Evolutionary conservation across 1,284 basidiomycete genomes (phyloP).

Genomic region (Grifola frondosa): DNA sequence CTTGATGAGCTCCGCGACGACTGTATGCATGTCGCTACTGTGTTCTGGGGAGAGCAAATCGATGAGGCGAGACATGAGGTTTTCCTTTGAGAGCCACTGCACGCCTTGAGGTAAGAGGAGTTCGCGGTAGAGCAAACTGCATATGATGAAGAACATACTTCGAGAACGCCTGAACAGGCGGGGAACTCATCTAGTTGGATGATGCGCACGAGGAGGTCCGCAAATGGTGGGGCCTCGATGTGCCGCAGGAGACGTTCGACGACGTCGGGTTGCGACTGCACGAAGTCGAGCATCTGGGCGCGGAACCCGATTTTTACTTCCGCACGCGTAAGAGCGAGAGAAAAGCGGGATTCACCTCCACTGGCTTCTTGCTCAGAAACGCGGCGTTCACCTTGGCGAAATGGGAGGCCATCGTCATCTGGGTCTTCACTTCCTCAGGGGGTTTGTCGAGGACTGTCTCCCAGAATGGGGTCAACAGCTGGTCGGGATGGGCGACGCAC

Average conservation of each 20-base stretch:
- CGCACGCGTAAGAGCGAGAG: constrained; percentile 21
- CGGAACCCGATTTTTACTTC: constrained; percentile 29
- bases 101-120: constrained; percentile 35
- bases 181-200: constrained; percentile 90
- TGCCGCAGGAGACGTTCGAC: constrained; percentile 84
- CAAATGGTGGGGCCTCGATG: constrained; percentile 88
- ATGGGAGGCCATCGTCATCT: constrained; percentile 76
- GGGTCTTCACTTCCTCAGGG: constrained; percentile 76
- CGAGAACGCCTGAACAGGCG: constrained; percentile 81
- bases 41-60: constrained; percentile 81
- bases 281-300: constrained; percentile 87
- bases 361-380: constrained; percentile 85
- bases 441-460: constrained; percentile 82
- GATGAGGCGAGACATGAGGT: constrained; percentile 81
- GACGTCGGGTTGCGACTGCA: constrained; percentile 80
- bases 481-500: constrained; percentile 71
- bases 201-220: constrained; percentile 90
- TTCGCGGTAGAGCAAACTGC: constrained; percentile 27
- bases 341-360: constrained; percentile 64
- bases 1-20: constrained; percentile 92
- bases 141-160: constrained; percentile 57
- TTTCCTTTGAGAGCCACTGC: constrained; percentile 87
- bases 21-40: constrained; percentile 79
- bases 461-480: constrained; percentile 88
- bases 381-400: constrained; percentile 89